phyloP scores from a whole-genome alignment of 495 filamentous ascomycete genomes.

The Pseudoneurospora amorphoporcata region DNA sequence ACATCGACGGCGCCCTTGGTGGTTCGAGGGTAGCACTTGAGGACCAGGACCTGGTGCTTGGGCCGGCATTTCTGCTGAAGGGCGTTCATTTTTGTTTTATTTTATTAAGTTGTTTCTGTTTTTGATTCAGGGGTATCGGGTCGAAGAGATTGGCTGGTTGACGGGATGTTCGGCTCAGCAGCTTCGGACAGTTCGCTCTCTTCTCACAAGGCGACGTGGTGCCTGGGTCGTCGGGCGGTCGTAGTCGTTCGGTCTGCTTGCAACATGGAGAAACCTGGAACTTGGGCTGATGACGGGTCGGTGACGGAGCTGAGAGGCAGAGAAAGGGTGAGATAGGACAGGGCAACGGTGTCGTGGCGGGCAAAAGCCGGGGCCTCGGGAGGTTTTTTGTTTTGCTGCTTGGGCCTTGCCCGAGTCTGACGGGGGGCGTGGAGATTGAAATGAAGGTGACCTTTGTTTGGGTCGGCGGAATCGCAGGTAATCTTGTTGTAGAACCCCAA shows the following conservation, averaged over 20 bases:
- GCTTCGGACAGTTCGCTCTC: not conserved
- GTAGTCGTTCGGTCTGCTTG: not conserved
- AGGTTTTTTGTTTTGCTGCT: not conserved
- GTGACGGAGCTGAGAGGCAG: not conserved
- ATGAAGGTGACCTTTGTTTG: not conserved
- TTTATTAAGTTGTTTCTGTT: not conserved
- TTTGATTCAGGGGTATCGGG: not conserved
- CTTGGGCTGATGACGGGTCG: not conserved
- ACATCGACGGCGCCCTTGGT: slow-evolving; percentile 82
- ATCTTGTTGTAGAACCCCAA: not conserved
- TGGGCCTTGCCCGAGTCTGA: not conserved
- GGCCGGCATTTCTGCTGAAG: slow-evolving; percentile 58
- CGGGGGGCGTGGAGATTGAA: not conserved
- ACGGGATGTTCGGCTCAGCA: not conserved
- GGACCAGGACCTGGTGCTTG: slow-evolving; percentile 84
- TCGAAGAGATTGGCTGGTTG: not conserved
- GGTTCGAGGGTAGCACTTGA: slow-evolving; percentile 88
- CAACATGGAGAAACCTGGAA: not conserved
- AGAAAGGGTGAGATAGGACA: not conserved
- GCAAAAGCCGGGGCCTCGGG: not conserved
- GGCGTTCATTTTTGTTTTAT: slow-evolving; percentile 37
- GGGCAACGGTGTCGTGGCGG: not conserved
- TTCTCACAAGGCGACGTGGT: not conserved
- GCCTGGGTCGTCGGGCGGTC: not conserved
- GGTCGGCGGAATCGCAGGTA: not conserved